These are phyloP conservation scores for Trichoderma koningiopsis DNA, from an alignment of 2,329 filamentous ascomycete genomes.

Conservation along the genomic window DNA sequence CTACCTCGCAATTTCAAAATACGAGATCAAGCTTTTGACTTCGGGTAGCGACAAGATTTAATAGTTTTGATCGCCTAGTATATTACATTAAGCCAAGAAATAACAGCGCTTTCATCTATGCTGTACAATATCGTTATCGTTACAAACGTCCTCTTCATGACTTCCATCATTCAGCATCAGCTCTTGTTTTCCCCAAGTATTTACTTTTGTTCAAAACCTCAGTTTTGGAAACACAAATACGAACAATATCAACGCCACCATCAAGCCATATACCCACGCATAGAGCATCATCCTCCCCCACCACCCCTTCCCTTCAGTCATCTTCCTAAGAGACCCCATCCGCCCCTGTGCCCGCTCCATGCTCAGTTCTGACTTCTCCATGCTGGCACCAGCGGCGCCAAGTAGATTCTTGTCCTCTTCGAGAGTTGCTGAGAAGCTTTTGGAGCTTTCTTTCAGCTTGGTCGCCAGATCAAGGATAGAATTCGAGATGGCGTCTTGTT, in stretches of 20 bases:
- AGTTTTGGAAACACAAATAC: conserved; percentile 89
- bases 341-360: conserved; percentile 75
- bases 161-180: neutral
- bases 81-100: conserved; percentile 15
- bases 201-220: conserved; percentile 60
- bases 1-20: neutral
- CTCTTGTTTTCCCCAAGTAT: conserved; percentile 1
- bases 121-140: conserved; percentile 7
- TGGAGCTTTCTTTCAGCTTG: conserved; percentile 73
- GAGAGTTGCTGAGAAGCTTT: conserved; percentile 70
- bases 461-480: conserved; percentile 81
- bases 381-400: conserved; percentile 68
- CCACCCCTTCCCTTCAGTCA: conserved; percentile 89
- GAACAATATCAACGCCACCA: conserved; percentile 74
- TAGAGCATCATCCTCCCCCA: conserved; percentile 83
- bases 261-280: conserved; percentile 78
- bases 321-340: conserved; percentile 75
- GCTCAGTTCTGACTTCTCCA: conserved; percentile 74
- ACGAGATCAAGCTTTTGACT: too few relatives aligned
- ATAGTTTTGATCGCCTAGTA: neutral
- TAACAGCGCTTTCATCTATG: conserved; percentile 16
- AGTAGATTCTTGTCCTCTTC: conserved; percentile 73
- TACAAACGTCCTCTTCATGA: neutral
- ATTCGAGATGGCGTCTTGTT: conserved; percentile 80
- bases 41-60: neutral